Evolutionary conservation across 768 basidiomycete species (phyloP), one percentile per base, ranked within the genome.

Genomic region (Exidia glandulosa): DNA sequence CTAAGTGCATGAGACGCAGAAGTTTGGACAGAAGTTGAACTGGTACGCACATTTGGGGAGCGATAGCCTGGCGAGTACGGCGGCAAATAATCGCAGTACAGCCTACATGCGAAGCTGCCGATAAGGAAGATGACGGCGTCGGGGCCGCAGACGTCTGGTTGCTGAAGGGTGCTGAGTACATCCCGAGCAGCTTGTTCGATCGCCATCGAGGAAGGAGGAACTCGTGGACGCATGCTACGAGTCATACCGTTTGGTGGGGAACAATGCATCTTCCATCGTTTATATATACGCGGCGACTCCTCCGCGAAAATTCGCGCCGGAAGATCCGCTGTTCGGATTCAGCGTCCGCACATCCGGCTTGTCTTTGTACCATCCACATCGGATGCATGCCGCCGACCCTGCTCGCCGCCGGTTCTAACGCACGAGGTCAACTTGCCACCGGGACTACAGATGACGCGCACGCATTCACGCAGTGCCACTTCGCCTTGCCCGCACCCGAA

Each of bases 361-460:
- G n/a, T n/a, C n/a, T n/a, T n/a, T n/a, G n/a, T n/a, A n/a, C n/a
- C n/a, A n/a, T n/a, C n/a, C n/a, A n/a, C n/a, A n/a, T n/a, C n/a
- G n/a, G n/a, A n/a, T 7, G 5, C 19, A 45, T 45, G 41, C 6
- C 5, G 9, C 16, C 23, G 41, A 45, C 16, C 10, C 41, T 45
- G 19, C 16, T 45, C 32, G 66, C 77, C 13, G 74, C 80, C 1
- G 79, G 79, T 12, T 81, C 79, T 10, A 81, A 81, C 52, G 77
- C 77, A 56, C 71, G 66, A 59, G 79, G 80, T 10, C 79, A 81
- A 56, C 73, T 81, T 2, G 77, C 72, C 1, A 74, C 70, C 7
- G 75, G 74, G 2, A 66, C 67, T 31, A 37, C 62, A 45, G 70
- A 77, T 36, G 79, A 81, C 52, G 72, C 73, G 0, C 72, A 75